phyloP scores from a whole-genome alignment of 306 rosid species.

The Dryas octopetala region DNA sequence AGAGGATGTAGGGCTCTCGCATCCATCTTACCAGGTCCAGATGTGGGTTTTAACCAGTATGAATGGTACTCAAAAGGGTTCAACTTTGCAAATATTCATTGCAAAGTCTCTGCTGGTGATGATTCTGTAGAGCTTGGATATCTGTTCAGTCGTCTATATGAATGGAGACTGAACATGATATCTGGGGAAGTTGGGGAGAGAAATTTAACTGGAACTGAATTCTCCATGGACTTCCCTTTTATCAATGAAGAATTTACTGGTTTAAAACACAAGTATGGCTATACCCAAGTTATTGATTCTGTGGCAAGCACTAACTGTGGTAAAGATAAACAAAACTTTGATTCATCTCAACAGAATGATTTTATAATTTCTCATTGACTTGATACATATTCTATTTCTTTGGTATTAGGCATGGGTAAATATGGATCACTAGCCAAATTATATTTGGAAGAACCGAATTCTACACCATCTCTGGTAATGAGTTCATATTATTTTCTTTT shows the following conservation, averaged over 20 bases:
- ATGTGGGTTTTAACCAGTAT: constrained; percentile 27
- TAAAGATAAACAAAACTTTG: neutral
- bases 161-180: constrained; percentile 66
- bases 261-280: constrained; percentile 49
- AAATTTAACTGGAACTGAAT: constrained; percentile 23
- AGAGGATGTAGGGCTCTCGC: constrained; percentile 69
- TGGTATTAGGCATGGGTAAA: constrained; percentile 34
- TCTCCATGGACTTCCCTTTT: constrained; percentile 66
- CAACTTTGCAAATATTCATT: neutral
- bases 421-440: constrained; percentile 62
- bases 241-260: constrained; percentile 52
- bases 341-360: neutral
- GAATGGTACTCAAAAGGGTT: constrained; percentile 36
- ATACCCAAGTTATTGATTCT: constrained; percentile 54
- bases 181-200: constrained; percentile 58
- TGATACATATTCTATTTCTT: neutral
- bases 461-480: neutral
- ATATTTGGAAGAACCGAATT: constrained; percentile 40
- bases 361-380: neutral
- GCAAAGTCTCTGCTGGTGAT: neutral
- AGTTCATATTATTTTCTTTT: neutral
- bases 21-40: constrained; percentile 53
- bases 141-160: constrained; percentile 35
- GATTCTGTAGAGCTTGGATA: neutral
- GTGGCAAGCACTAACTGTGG: constrained; percentile 43